Conservation (phyloP, 2,329 filamentous ascomycete genomes). For the Colletotrichum melonis region DNA sequence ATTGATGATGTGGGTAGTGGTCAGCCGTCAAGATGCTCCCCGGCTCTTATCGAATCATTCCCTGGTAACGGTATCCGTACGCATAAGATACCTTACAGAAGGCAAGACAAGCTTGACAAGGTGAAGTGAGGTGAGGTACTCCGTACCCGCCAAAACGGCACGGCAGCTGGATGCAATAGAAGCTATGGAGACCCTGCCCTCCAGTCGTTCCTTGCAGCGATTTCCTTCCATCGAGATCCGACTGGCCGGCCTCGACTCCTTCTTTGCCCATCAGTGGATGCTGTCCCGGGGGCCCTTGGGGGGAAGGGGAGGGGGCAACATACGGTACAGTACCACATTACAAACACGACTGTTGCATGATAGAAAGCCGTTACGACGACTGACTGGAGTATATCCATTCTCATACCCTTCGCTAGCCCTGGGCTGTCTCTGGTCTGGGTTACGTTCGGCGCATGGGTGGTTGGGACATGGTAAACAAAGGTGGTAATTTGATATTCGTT, state of each 20-base stretch:
- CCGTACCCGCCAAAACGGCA: neutral
- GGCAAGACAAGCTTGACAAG: neutral
- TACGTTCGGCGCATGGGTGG: neutral
- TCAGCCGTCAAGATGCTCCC: neutral
- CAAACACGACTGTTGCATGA: neutral
- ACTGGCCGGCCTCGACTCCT: neutral
- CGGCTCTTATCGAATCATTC: neutral
- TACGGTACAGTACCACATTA: neutral
- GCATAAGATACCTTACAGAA: neutral
- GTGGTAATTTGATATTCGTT: neutral
- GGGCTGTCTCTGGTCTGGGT: neutral
- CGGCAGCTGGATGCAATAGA: conserved; percentile 33
- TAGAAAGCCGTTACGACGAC: neutral
- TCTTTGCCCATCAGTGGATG: neutral
- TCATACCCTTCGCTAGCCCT: conserved; percentile 1
- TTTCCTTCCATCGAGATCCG: neutral
- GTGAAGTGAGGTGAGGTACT: neutral
- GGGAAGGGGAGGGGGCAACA: neutral
- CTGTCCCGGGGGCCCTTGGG: neutral
- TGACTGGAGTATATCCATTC: neutral
- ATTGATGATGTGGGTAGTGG: neutral
- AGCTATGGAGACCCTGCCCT: conserved; percentile 25
- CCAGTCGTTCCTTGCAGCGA: neutral
- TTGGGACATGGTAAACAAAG: neutral
- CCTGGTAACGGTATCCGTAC: neutral